Evolutionary conservation across 78 protist species (phyloP), one percentile per base, ranked within the genome.

Genomic region (Corallochytrium limacisporum): DNA sequence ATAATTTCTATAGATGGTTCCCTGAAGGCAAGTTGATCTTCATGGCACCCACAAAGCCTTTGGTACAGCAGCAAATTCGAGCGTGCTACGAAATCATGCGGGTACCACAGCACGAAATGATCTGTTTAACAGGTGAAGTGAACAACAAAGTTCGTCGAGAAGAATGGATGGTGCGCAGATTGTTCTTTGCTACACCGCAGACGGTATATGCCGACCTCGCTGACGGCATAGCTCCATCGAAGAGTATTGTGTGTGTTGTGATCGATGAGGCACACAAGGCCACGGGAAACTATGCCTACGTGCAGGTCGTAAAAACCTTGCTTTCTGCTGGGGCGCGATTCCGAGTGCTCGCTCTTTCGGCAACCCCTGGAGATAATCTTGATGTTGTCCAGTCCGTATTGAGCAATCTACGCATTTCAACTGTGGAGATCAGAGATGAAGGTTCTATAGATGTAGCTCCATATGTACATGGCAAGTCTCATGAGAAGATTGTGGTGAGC

Each of bases 21-120:
- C 97, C 97, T 24, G 29, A 18, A 0, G 89, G 93, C 40, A 77
- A 57, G 38, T 32, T 82, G 15, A 50, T 91, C n/a, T 95, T 95
- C 54, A 51, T 95, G 57, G 97, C 95, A 1, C 97, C 97, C 24
- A 92, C 99, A 0, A 47, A 61, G 69, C 84, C 96, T 26, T 84
- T 95, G 33, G 90, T 89, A 10, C 12, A 36, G 8, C 99, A 95
- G 70, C 99, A 95, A 74, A 13, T 82, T 2, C 38, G 40, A 1
- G 93, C 95, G 32, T 85, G 84, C 72, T 69, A 60, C 50, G 0
- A 4, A 16, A 47, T 80, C 39, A 69, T 78, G 33, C 85, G 80
- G 24, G 15, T 83, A 1, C 53, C 68, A 9, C 28, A 1, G 20
- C 26, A 16, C 18, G 76, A 68, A 32, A 62, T 91, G 61, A 87